Evolutionary conservation across 1,284 basidiomycete genomes (phyloP).

Genomic region (Rhodotorula glutinis): DNA sequence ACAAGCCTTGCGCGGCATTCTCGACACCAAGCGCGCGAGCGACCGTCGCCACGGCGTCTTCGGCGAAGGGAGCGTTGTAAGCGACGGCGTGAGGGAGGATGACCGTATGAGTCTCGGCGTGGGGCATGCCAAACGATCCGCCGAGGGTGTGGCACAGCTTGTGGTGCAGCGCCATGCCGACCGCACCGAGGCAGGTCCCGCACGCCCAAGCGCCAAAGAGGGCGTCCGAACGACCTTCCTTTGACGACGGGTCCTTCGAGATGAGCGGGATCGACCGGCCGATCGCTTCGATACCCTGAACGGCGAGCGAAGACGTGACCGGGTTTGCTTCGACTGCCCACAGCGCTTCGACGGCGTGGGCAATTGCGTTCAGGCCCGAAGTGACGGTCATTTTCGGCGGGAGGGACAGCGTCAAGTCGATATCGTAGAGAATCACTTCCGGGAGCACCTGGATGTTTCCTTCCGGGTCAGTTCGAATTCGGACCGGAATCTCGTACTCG

Average conservation of each 20-base stretch:
- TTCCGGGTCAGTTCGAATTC: too few relatives aligned
- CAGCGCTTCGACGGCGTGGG: slow-evolving; percentile 54
- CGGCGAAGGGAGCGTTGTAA: slow-evolving; percentile 52
- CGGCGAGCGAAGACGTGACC: slow-evolving; percentile 51
- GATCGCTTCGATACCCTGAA: slow-evolving; percentile 51
- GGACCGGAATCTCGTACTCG: too few relatives aligned
- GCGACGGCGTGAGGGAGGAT: slow-evolving; percentile 54
- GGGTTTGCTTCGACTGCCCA: slow-evolving; percentile 53
- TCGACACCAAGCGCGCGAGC: slow-evolving; percentile 47
- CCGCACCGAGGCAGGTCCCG: slow-evolving; percentile 51
- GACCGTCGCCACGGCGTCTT: slow-evolving; percentile 49
- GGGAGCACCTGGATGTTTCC: slow-evolving; percentile 49
- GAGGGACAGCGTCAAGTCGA: slow-evolving; percentile 53
- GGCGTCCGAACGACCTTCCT: slow-evolving; percentile 51
- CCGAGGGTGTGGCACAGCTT: slow-evolving; percentile 50
- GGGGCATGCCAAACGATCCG: slow-evolving; percentile 54
- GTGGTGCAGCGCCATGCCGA: slow-evolving; percentile 54
- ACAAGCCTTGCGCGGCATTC: slow-evolving; percentile 51
- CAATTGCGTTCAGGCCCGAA: slow-evolving; percentile 54
- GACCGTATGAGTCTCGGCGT: slow-evolving; percentile 55
- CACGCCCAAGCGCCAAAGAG: slow-evolving; percentile 54
- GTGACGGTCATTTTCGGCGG: slow-evolving; percentile 52
- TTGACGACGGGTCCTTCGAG: slow-evolving; percentile 45
- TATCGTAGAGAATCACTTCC: slow-evolving; percentile 54
- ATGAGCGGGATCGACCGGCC: slow-evolving; percentile 49